A percentile compares a stretch with the other conserved stretches of the same genome.
phyloP scores from a whole-genome alignment of 106 monocot genomes.

The Acanthochlamys bracteata region DNA sequence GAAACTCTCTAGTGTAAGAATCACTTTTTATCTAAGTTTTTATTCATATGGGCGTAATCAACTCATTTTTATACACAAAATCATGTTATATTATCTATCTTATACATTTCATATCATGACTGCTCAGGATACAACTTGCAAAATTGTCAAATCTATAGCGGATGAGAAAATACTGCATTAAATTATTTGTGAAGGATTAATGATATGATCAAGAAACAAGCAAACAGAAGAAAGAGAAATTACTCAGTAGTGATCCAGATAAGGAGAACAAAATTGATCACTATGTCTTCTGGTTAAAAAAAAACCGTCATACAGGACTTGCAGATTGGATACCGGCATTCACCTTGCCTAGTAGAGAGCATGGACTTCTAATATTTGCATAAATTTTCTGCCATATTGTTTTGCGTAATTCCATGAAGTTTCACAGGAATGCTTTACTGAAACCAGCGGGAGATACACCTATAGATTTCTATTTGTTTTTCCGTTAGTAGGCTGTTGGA shows the following conservation, averaged over 20 bases:
- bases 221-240: constrained; percentile 22
- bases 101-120: background rate
- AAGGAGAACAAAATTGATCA: constrained; percentile 20
- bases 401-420: too few relatives aligned
- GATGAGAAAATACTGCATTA: constrained; percentile 44
- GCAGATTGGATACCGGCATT: too few relatives aligned
- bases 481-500: too few relatives aligned
- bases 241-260: constrained; percentile 7
- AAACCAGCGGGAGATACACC: too few relatives aligned
- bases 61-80: background rate
- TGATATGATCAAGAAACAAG: constrained; percentile 32
- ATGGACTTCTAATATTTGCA: too few relatives aligned
- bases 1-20: too few relatives aligned
- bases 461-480: too few relatives aligned
- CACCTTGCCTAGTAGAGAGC: too few relatives aligned
- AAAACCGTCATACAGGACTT: too few relatives aligned
- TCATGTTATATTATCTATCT: background rate
- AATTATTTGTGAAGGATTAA: constrained; percentile 42
- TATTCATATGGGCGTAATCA: background rate
- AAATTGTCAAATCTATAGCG: constrained; percentile 72
- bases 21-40: background rate
- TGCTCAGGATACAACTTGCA: constrained; percentile 72
- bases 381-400: too few relatives aligned
- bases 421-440: too few relatives aligned
- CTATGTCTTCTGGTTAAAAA: too few relatives aligned